Base-by-base conservation (phyloP, 2,329 filamentous ascomycete genomes). In the Talaromyces funiculosus region DNA sequence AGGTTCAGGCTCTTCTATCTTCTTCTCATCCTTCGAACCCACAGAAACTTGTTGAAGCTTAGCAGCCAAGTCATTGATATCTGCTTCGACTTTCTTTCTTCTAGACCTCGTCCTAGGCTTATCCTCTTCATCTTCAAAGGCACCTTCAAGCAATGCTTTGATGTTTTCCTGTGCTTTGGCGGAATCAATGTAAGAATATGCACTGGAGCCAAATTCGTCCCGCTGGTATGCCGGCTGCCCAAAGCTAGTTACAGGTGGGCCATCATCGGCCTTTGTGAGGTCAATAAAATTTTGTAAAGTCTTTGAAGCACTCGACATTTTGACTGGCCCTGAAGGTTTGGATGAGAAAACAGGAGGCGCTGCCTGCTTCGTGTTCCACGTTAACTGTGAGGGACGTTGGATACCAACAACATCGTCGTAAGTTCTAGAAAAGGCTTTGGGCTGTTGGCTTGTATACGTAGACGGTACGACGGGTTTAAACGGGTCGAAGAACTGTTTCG, bases 261-360 rank as follows among this genome's bases (percentile, higher is more conserved):
- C 26, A 18, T 53, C 47, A 18, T 37, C 51, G 1, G 10, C 29
- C 8, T 58, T 54, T 49, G 80, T 83, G 18, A 84, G 70, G 64
- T 84, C 80, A 22, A 84, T 73, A 29, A 80, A 79, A 47, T 72
- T 77, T 55, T 74, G 75, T 26, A 78, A 61, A 8, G 79, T 78
- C 65, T 78, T 75, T 10, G 73, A 71, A 14, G 62, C 75, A 69
- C 72, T 79, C 65, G 65, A 75, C 73, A 65, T 68, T 65, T 71
- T 77, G 1, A 70, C 65, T 35, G 56, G 54, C 56, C 67, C 74
- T 66, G 69, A 71, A 64, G 69, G 76, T 64, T 72, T 77, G 3
- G 83, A 84, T 7, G 82, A 81, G 66, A 82, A 86, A 14, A 80
- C 73, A 1, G 81, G 80, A 61, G 77, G 75, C 0, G 81, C 75